phyloP scores from a whole-genome alignment of 768 basidiomycete species.

The Xerocomus brunneocitrinus region DNA sequence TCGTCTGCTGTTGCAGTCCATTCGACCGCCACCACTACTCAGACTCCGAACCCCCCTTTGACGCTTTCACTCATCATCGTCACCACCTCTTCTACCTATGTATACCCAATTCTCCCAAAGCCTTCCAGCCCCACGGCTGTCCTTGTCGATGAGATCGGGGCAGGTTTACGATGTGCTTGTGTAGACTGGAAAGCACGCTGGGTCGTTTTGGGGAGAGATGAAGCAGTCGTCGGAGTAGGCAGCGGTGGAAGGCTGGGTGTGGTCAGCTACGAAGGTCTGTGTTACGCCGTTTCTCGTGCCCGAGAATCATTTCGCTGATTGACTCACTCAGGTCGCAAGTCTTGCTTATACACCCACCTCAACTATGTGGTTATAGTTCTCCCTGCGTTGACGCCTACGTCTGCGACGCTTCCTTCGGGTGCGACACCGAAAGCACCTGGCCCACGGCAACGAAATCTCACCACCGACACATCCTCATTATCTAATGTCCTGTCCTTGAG shows the following conservation, averaged over 20 bases:
- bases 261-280: slow-evolving; percentile 86
- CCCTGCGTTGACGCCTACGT: slow-evolving; percentile 70
- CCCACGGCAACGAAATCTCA: slow-evolving; percentile 22
- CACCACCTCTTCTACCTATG: slow-evolving; percentile 79
- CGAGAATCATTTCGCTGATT: background rate
- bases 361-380: slow-evolving; percentile 90
- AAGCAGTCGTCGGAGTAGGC: slow-evolving; percentile 85
- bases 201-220: slow-evolving; percentile 84
- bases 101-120: slow-evolving; percentile 68
- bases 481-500: slow-evolving; percentile 2
- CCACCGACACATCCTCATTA: slow-evolving; percentile 9
- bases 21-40: slow-evolving; percentile 7
- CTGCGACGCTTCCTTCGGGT: slow-evolving; percentile 36
- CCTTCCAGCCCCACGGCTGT: slow-evolving; percentile 61
- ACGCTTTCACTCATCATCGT: slow-evolving; percentile 73
- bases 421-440: slow-evolving; percentile 56
- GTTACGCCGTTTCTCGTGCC: background rate
- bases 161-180: slow-evolving; percentile 76
- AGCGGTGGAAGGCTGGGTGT: slow-evolving; percentile 78
- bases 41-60: slow-evolving; percentile 25
- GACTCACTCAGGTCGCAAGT: slow-evolving; percentile 42
- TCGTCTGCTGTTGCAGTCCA: slow-evolving; percentile 15
- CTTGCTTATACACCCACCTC: slow-evolving; percentile 67
- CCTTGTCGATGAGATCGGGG: slow-evolving; percentile 83
- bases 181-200: slow-evolving; percentile 71